Conservation (phyloP, 1,139 yeast genomes). For the Pichia norvegensis region DNA sequence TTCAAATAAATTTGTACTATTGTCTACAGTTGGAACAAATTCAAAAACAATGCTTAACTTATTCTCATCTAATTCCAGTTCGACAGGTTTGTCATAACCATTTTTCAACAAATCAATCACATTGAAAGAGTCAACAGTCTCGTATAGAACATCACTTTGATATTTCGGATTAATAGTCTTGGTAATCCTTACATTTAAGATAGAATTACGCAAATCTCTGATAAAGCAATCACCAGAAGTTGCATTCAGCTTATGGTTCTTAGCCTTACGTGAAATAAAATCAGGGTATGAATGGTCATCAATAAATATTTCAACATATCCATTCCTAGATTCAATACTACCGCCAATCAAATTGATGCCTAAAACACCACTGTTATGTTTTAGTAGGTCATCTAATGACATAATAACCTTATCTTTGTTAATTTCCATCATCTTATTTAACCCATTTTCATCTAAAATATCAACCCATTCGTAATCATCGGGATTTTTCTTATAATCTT, state of each 20-base stretch:
- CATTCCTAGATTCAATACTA: conserved; percentile 36
- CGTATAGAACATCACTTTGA: conserved; percentile 40
- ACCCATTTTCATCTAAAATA: conserved; percentile 40
- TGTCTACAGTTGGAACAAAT: conserved; percentile 42
- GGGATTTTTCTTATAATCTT: conserved; percentile 50
- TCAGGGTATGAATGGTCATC: conserved; percentile 61
- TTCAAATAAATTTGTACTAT: conserved; percentile 40
- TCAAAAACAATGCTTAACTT: conserved; percentile 44
- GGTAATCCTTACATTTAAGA: conserved; percentile 46
- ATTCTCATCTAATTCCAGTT: conserved; percentile 39
- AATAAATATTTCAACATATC: conserved; percentile 49
- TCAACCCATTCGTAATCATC: conserved; percentile 51
- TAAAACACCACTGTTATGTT: conserved; percentile 55
- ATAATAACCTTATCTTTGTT: conserved; percentile 36
- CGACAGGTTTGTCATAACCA: conserved; percentile 40
- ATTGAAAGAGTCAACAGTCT: conserved; percentile 41
- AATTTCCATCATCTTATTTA: conserved; percentile 31
- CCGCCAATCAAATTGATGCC: conserved; percentile 48
- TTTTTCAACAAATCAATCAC: conserved; percentile 48
- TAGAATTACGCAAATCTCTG: conserved; percentile 62
- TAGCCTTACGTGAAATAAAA: conserved; percentile 41
- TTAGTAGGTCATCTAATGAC: conserved; percentile 44
- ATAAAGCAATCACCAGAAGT: conserved; percentile 54
- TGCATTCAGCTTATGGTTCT: conserved; percentile 34
- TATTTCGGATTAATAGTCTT: conserved; percentile 41